Conservation (phyloP, 257 asterid genomes). For the Linaria vulgaris region DNA sequence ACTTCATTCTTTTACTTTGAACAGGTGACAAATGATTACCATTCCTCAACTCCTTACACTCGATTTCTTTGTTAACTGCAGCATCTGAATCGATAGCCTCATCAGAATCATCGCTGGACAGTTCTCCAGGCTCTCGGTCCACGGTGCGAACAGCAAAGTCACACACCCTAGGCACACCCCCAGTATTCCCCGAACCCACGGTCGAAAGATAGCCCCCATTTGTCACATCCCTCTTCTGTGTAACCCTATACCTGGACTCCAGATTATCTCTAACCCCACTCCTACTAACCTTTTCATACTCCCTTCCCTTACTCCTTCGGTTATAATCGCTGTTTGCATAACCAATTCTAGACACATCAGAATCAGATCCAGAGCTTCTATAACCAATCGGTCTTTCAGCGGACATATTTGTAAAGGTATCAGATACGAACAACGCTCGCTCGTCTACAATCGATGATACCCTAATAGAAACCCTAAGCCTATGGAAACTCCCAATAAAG, state of each 20-base stretch:
- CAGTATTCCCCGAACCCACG: constrained; percentile 50
- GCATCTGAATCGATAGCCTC: constrained; percentile 51
- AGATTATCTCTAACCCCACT: constrained; percentile 34
- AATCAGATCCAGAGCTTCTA: constrained; percentile 53
- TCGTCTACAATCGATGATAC: constrained; percentile 13
- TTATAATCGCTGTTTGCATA: constrained; percentile 50
- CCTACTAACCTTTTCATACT: constrained; percentile 35
- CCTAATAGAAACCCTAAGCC: constrained; percentile 23
- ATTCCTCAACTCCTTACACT: constrained; percentile 37
- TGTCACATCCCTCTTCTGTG: constrained; percentile 44
- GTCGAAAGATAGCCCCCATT: constrained; percentile 50
- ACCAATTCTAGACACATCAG: constrained; percentile 39
- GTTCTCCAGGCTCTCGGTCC: constrained; percentile 90
- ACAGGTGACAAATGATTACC: constrained; percentile 36
- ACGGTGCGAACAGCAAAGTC: constrained; percentile 23
- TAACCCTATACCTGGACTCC: constrained; percentile 43
- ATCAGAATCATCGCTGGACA: constrained; percentile 86
- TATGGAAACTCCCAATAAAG: neutral
- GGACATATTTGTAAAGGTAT: constrained; percentile 23
- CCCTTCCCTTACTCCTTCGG: constrained; percentile 39
- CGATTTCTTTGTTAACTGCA: constrained; percentile 31
- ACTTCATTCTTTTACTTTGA: constrained; percentile 56
- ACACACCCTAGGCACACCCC: constrained; percentile 36
- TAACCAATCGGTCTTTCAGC: constrained; percentile 75
- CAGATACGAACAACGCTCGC: constrained; percentile 24